Evolutionary conservation across 108 stramenopile genomes (phyloP).

Genomic region (Pseudonitzschia pungens): DNA sequence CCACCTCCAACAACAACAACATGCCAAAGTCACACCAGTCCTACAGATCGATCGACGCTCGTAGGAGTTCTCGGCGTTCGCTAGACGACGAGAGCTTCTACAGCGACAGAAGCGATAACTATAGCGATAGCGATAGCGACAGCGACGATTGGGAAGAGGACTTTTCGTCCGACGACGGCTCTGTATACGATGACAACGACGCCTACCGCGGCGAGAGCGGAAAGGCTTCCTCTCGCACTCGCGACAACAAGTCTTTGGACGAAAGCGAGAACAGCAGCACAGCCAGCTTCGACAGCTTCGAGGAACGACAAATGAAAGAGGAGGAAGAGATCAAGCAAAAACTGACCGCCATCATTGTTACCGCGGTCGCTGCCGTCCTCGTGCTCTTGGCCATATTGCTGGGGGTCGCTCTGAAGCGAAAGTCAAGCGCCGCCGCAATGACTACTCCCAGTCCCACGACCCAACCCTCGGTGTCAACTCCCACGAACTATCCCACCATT

Average conservation of each 20-base stretch:
- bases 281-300: neutral
- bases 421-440: too few species aligned
- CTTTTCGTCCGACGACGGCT: neutral
- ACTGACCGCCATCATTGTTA: neutral
- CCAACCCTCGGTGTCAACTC: neutral
- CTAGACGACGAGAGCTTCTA: neutral
- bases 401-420: neutral
- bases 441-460: neutral
- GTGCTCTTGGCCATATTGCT: neutral
- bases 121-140: constrained; percentile 10
- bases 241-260: neutral
- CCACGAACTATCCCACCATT: neutral
- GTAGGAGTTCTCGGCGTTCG: neutral
- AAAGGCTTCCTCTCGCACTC: neutral
- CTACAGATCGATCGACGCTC: neutral
- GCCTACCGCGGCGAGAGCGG: neutral
- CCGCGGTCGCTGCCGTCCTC: neutral
- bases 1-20: neutral
- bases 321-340: neutral
- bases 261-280: neutral
- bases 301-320: neutral
- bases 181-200: neutral
- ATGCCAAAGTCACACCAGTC: neutral
- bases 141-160: constrained; percentile 2
- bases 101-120: neutral